Evolutionary conservation across 345 rosid species (phyloP).

Genomic region (Punica granatum): DNA sequence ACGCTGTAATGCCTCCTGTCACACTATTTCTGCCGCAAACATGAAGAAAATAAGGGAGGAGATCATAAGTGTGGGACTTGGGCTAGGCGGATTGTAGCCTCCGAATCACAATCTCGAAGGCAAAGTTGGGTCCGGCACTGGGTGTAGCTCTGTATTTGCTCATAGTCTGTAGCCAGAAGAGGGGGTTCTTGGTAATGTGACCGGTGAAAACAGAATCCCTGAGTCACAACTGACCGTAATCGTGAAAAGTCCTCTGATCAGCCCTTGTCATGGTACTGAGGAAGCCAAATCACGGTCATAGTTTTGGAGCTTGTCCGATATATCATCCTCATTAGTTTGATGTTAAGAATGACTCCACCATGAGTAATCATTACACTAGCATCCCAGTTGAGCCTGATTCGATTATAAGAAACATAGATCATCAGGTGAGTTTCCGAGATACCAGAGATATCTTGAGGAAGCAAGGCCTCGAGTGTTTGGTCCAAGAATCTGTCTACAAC

Average conservation of each 20-base stretch:
- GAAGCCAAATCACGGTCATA: slow-evolving; percentile 62
- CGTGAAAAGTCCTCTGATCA: slow-evolving; percentile 63
- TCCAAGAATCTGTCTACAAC: slow-evolving; percentile 64
- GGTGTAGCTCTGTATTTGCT: slow-evolving; percentile 52
- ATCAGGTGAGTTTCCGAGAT: slow-evolving; percentile 26
- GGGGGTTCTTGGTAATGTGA: slow-evolving; percentile 57
- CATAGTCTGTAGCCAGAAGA: slow-evolving; percentile 51
- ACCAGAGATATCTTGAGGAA: slow-evolving; percentile 6
- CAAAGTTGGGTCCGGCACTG: slow-evolving; percentile 66
- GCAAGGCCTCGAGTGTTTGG: slow-evolving; percentile 25
- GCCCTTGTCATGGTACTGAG: slow-evolving; percentile 78
- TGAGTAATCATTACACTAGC: slow-evolving; percentile 68
- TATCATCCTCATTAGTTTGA: slow-evolving; percentile 46
- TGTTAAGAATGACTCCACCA: slow-evolving; percentile 56
- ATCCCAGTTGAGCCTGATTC: slow-evolving; percentile 73
- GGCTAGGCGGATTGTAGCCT: slow-evolving; percentile 41
- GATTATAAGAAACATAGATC: slow-evolving; percentile 56
- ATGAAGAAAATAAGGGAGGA: slow-evolving; percentile 62
- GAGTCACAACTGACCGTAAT: slow-evolving; percentile 58
- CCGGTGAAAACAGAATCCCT: slow-evolving; percentile 48
- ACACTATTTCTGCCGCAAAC: slow-evolving; percentile 68
- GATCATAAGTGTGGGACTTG: slow-evolving; percentile 31
- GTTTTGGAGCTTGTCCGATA: slow-evolving; percentile 55
- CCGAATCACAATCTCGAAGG: slow-evolving; percentile 51
- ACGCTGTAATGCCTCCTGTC: slow-evolving; percentile 45